Evolutionary conservation across 2,329 filamentous ascomycete species (phyloP), one percentile per base, ranked within the genome.

Genomic region (Thermothelomyces thermophilus): DNA sequence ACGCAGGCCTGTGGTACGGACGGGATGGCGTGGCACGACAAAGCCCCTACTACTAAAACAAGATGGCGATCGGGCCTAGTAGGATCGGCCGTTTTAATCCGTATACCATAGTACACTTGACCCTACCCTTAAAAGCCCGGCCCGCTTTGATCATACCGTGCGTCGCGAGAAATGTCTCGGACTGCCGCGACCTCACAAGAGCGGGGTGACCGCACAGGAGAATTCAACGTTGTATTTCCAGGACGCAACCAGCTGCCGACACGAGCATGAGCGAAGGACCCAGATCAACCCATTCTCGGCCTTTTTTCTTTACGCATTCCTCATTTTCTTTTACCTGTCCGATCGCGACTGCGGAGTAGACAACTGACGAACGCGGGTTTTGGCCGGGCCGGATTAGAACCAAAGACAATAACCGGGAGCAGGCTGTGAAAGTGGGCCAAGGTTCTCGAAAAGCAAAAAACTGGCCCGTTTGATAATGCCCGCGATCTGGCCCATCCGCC

Each of bases 201-300:
- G 45, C 37, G 28, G 43, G 41, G 41, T n/a, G 41, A 40, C 20
- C 22, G 44, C 42, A 24, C 48, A 46, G 40, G 39, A 46, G 36
- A 33, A 14, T 37, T 33, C 31, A 30, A 41, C 37, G 37, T 46
- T 31, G 41, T 45, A 40, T 45, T 41, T n/a, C 28, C 41, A 46
- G 31, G 19, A 22, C 22, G 35, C 41, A 39, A 45, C 30, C 7
- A 16, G 31, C 20, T 31, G 26, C 28, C 49, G 44, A 33, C 34
- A 28, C 42, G 17, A 19, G 22, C 47, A 47, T 45, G 44, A 45
- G 14, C 20, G 46, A 46, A 46, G 35, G 46, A 53, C 50, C 46
- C 42, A 30, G 20, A 8, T 20, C 34, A 41, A 20, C 4, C n/a
- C 28, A 28, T n/a, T n/a, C n/a, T n/a, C n/a, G n/a, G n/a, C n/a